These are phyloP conservation scores for Aureobasidium sp. DNA, from an alignment of 2,329 filamentous ascomycete species.

Conservation along the genomic window DNA sequence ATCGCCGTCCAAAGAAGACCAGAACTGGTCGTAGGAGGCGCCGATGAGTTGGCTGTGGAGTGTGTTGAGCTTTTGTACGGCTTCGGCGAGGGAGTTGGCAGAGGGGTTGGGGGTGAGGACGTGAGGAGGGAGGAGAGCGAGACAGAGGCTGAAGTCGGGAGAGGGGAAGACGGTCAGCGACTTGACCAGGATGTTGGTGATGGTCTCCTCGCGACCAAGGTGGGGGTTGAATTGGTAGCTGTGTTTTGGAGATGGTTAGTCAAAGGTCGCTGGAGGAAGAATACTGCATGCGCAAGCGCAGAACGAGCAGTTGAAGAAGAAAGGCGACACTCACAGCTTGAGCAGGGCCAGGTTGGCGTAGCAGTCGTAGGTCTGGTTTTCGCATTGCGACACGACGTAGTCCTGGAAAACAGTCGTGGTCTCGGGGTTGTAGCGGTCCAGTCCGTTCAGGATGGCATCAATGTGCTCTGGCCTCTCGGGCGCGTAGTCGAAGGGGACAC, in stretches of 20 bases:
- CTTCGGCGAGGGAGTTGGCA: constrained; percentile 64
- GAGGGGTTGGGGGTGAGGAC: constrained; percentile 55
- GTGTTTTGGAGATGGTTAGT: constrained; percentile 11
- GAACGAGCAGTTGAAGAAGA: not conserved
- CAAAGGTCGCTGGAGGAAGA: no score
- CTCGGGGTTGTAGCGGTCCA: constrained; percentile 98
- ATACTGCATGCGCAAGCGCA: not conserved
- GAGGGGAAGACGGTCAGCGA: constrained; percentile 94
- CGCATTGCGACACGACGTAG: constrained; percentile 91
- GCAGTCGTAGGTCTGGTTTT: constrained; percentile 87
- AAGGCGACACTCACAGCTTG: constrained; percentile 80
- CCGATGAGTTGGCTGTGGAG: constrained; percentile 84
- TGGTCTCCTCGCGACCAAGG: constrained; percentile 90
- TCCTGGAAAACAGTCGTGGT: constrained; percentile 88
- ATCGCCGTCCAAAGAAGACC: constrained; percentile 84
- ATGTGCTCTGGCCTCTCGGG: constrained; percentile 89
- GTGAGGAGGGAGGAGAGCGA: constrained; percentile 86
- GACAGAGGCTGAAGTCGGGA: constrained; percentile 85
- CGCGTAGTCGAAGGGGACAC: constrained; percentile 69
- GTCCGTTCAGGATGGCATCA: constrained; percentile 86
- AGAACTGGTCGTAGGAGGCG: constrained; percentile 87
- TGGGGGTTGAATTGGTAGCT: constrained; percentile 99
- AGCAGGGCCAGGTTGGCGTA: constrained; percentile 93
- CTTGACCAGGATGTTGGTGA: constrained; percentile 99
- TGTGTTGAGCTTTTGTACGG: constrained; percentile 74